Evolutionary conservation across 2,329 filamentous ascomycete genomes (phyloP).

Genomic region (Aspergillus terreus): DNA sequence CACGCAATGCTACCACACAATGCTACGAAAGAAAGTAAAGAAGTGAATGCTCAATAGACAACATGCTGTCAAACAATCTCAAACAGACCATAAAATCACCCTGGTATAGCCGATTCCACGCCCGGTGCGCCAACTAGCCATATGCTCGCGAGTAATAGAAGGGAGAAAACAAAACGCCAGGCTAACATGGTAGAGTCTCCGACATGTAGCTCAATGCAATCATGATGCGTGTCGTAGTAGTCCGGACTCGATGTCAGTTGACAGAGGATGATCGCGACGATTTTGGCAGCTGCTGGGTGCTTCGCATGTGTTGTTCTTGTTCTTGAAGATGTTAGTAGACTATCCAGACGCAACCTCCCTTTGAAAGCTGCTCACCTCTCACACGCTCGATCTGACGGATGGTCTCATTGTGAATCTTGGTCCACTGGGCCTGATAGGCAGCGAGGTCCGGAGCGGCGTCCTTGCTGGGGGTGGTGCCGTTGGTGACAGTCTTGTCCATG

Average conservation of each 20-base stretch:
- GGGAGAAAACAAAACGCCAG: background rate
- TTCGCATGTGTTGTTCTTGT: slow-evolving; percentile 1
- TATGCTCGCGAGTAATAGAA: background rate
- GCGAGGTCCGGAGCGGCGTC: slow-evolving; percentile 7
- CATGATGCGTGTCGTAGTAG: background rate
- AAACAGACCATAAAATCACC: background rate
- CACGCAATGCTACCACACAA: background rate
- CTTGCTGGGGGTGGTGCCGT: background rate
- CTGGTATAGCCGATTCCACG: background rate
- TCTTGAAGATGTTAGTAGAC: background rate
- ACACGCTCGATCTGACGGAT: slow-evolving; percentile 14
- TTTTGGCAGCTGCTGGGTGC: background rate
- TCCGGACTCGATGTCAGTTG: background rate
- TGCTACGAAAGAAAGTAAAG: background rate
- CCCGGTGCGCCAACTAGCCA: background rate
- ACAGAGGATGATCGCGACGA: background rate
- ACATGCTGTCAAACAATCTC: background rate
- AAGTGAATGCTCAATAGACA: background rate
- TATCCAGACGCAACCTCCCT: too few species aligned
- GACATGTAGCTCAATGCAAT: background rate
- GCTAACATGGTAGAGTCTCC: background rate
- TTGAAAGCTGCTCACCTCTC: slow-evolving; percentile 3
- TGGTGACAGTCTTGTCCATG: slow-evolving; percentile 5
- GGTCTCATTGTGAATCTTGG: slow-evolving; percentile 14
- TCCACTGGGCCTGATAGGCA: slow-evolving; percentile 13